phyloP scores from a whole-genome alignment of 1,139 yeast genomes.

The Saccharomyces hybrid region DNA sequence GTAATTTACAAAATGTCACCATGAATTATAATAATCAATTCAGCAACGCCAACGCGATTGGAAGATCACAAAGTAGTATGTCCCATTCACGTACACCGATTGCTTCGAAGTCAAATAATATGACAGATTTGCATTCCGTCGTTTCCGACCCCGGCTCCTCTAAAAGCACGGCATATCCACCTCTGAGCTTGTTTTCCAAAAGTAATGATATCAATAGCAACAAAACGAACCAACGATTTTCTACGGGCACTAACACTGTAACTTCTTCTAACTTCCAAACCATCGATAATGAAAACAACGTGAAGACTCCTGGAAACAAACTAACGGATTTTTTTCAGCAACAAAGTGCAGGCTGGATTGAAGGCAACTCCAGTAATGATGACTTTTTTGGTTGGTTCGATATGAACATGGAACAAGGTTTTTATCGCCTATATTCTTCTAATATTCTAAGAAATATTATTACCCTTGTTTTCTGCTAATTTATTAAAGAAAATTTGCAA shows the following conservation, averaged over 20 bases:
- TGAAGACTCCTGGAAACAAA: conserved; percentile 10
- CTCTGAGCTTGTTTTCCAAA: not conserved
- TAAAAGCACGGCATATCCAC: not conserved
- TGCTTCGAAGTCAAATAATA: not conserved
- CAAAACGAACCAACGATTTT: not conserved
- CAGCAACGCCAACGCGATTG: not conserved
- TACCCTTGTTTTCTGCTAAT: not conserved
- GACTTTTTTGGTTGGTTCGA: conserved; percentile 97
- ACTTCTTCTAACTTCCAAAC: not conserved
- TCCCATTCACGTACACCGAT: not conserved
- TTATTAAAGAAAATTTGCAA: not conserved
- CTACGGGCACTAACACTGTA: not conserved
- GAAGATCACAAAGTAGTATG: not conserved
- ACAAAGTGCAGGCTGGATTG: conserved; percentile 82
- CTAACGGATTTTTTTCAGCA: conserved; percentile 52
- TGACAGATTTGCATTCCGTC: not conserved
- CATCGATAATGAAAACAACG: not conserved
- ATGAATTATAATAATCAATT: not conserved
- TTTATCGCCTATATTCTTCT: conserved; percentile 26
- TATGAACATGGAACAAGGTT: conserved; percentile 52
- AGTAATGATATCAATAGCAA: not conserved
- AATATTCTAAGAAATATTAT: too few relatives aligned
- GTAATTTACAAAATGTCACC: not conserved
- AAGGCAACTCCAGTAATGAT: conserved; percentile 48
- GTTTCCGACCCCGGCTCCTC: not conserved